A percentile compares a stretch with the other conserved stretches of the same genome.
These are phyloP conservation scores for Ogataea philodendri DNA, from an alignment of 805 yeast species.

Conservation along the genomic window DNA sequence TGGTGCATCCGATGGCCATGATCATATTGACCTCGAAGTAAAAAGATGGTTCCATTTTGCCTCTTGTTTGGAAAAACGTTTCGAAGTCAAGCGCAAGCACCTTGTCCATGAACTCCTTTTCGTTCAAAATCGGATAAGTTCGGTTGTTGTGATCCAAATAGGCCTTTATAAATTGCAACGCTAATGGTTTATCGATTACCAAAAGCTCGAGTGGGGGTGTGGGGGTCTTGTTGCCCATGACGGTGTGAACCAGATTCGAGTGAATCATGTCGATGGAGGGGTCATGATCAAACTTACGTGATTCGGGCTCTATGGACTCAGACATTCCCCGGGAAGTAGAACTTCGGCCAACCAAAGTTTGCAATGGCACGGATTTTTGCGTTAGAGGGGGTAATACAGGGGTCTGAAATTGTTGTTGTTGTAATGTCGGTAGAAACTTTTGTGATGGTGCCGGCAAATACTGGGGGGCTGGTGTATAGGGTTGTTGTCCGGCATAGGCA, in stretches of 20 bases:
- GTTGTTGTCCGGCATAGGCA: not conserved
- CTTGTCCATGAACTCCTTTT: conserved; percentile 35
- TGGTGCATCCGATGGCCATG: conserved; percentile 54
- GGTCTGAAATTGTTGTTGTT: conserved; percentile 5
- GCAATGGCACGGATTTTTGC: conserved; percentile 15
- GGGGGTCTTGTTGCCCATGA: conserved; percentile 31
- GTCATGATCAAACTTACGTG: conserved; percentile 3
- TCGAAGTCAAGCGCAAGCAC: conserved; percentile 28
- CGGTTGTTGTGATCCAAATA: conserved; percentile 45
- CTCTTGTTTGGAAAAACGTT: conserved; percentile 14
- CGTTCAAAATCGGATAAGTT: conserved; percentile 44
- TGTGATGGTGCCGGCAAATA: not conserved
- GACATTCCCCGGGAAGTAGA: not conserved
- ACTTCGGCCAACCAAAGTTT: conserved; percentile 11
- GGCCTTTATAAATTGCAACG: conserved; percentile 40
- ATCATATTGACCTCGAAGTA: conserved; percentile 51
- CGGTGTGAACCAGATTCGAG: conserved; percentile 13
- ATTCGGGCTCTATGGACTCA: not conserved
- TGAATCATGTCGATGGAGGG: conserved; percentile 15
- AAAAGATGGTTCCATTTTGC: conserved; percentile 28
- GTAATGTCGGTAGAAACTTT: conserved; percentile 6
- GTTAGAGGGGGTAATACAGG: conserved; percentile 11
- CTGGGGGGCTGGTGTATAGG: not conserved
- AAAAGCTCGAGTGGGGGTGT: conserved; percentile 32
- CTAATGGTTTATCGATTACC: conserved; percentile 21